Evolutionary conservation across 306 rosid species (phyloP).

Genomic region (Prunus mume): DNA sequence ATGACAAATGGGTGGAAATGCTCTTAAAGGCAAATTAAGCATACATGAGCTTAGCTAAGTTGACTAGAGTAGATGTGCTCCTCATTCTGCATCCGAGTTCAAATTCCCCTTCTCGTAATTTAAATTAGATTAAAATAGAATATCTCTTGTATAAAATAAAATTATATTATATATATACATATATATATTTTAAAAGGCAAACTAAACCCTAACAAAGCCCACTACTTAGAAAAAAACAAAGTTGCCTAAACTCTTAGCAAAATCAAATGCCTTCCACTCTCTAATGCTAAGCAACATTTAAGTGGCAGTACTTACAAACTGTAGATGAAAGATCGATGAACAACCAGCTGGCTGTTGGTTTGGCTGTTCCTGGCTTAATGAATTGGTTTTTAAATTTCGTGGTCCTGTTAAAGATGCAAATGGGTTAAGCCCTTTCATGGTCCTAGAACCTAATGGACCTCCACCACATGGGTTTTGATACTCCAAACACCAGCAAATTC

Average conservation of each 20-base stretch:
- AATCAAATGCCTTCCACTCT: background rate
- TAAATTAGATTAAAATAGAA: too few relatives aligned
- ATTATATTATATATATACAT: too few relatives aligned
- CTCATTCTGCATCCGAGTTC: fast-evolving
- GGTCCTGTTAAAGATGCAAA: background rate
- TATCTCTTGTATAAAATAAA: too few relatives aligned
- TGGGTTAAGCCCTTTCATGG: background rate
- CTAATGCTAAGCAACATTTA: background rate
- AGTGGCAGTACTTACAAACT: background rate
- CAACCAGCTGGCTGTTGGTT: background rate
- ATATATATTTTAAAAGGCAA: too few relatives aligned
- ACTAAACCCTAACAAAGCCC: background rate
- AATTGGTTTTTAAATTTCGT: background rate
- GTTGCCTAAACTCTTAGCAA: background rate
- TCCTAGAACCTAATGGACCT: background rate
- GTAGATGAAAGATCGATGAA: background rate
- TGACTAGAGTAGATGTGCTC: too few relatives aligned
- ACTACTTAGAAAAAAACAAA: background rate
- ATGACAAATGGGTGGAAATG: too few relatives aligned
- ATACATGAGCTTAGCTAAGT: too few relatives aligned
- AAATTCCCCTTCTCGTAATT: fast-evolving
- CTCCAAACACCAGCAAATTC: background rate
- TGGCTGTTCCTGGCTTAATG: slow-evolving; percentile 7
- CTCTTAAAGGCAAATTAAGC: background rate
- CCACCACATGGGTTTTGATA: background rate